These are phyloP conservation scores for Gossypium schwendimanii DNA, from an alignment of 441 rosid species.

Conservation along the genomic window DNA sequence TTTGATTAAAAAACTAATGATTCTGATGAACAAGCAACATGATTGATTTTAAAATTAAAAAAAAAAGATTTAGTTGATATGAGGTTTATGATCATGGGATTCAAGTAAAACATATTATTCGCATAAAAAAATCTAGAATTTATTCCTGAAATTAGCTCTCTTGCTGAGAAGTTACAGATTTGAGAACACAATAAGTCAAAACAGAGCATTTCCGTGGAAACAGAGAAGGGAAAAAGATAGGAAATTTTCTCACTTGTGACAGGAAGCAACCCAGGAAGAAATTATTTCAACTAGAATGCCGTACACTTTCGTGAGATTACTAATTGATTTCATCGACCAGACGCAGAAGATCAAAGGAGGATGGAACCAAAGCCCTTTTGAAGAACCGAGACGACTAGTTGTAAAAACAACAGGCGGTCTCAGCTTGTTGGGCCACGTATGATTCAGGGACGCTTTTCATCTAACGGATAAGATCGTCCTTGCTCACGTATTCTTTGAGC, in stretches of 20 bases:
- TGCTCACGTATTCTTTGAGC: not conserved
- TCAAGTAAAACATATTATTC: not conserved
- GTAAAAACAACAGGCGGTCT: not conserved
- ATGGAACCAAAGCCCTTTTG: not conserved
- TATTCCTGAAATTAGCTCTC: not conserved
- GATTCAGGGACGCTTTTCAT: not conserved
- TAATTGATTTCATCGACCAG: not conserved
- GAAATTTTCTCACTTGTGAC: slow-evolving; percentile 4
- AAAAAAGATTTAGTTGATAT: not conserved
- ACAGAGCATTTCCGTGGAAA: not conserved
- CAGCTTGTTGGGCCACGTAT: not conserved
- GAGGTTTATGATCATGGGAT: not conserved
- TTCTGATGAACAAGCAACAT: not conserved
- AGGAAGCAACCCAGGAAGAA: not conserved
- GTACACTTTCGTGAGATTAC: not conserved
- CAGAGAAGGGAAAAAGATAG: not conserved
- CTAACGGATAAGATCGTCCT: slow-evolving; percentile 10
- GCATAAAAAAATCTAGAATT: not conserved
- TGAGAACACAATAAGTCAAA: not conserved
- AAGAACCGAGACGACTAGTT: not conserved
- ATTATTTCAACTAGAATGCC: not conserved
- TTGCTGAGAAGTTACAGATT: not conserved
- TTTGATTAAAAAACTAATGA: not conserved
- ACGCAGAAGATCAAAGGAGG: slow-evolving; percentile 5
- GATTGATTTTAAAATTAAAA: not conserved